Evolutionary conservation across 2,329 filamentous ascomycete species (phyloP).

Genomic region (Fusarium cyanostomum): DNA sequence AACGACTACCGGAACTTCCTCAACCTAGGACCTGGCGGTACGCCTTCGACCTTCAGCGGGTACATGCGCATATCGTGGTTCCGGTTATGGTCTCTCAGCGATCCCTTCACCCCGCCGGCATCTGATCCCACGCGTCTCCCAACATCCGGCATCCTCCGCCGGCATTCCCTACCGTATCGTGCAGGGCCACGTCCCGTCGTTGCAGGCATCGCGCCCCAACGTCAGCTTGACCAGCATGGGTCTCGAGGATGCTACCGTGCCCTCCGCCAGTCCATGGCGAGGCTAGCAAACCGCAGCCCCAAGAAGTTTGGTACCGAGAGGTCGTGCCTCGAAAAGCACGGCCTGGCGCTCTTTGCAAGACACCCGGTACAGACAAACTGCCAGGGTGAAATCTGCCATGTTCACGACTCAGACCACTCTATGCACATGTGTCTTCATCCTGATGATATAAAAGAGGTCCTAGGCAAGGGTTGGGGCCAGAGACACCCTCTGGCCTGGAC

Average conservation of each 20-base stretch:
- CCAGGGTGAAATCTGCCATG: constrained; percentile 83
- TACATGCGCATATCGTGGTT: constrained; percentile 80
- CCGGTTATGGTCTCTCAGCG: constrained; percentile 73
- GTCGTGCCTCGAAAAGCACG: constrained; percentile 85
- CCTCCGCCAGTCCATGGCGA: constrained; percentile 63
- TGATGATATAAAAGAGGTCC: constrained; percentile 75
- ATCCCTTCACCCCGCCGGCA: constrained; percentile 71
- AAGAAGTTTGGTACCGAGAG: constrained; percentile 67
- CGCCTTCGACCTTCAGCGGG: constrained; percentile 75
- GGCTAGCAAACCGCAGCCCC: constrained; percentile 58
- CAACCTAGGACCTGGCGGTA: constrained; percentile 81
- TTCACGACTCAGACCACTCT: constrained; percentile 78
- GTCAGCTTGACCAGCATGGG: constrained; percentile 76
- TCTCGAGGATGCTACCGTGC: constrained; percentile 62
- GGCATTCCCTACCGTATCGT: constrained; percentile 65
- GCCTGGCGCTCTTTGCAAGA: constrained; percentile 76
- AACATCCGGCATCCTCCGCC: constrained; percentile 66
- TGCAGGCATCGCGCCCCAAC: constrained; percentile 81
- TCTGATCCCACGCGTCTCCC: constrained; percentile 62
- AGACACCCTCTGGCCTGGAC: constrained; percentile 73
- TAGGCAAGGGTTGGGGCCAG: constrained; percentile 84
- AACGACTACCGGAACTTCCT: constrained; percentile 81
- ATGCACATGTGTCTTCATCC: constrained; percentile 85
- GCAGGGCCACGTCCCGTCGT: constrained; percentile 72
- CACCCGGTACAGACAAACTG: constrained; percentile 74